Conservation (phyloP, 768 basidiomycete species). For the Coprinopsis marcescibilis region DNA sequence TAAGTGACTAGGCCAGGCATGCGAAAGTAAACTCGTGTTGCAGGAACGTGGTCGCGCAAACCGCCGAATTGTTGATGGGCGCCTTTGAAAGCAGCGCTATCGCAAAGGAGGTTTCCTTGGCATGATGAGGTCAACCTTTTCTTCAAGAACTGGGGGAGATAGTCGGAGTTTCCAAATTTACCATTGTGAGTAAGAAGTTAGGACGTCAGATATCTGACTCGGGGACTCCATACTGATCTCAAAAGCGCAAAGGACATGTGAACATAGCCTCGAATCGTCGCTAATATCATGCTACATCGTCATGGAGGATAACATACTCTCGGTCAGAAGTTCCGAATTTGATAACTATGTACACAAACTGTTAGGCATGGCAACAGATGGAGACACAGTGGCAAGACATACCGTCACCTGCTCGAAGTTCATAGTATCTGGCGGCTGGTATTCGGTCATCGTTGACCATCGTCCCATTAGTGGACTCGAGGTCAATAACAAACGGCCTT, state of each 20-base stretch:
- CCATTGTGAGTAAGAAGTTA: not conserved
- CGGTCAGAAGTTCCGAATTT: conserved; percentile 78
- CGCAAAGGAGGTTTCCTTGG: conserved; percentile 1
- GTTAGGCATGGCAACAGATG: not conserved
- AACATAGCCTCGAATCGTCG: not conserved
- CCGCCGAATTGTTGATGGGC: conserved; percentile 7
- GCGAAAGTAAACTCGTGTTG: not conserved
- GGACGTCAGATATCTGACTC: not conserved
- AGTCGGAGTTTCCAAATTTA: not conserved
- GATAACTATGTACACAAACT: conserved; percentile 49
- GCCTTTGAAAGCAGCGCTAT: not conserved
- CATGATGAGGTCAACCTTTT: not conserved
- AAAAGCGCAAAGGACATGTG: not conserved
- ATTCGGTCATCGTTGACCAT: conserved; percentile 83
- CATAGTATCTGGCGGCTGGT: conserved; percentile 83
- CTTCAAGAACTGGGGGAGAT: not conserved
- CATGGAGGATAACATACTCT: conserved; percentile 84
- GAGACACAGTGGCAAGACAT: conserved; percentile 20
- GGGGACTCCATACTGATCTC: not conserved
- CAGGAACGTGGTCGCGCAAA: not conserved
- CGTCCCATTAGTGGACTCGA: conserved; percentile 97
- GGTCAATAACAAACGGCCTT: conserved; percentile 95
- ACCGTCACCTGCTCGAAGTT: conserved; percentile 78
- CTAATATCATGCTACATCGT: conserved; percentile 46
- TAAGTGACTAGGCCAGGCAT: too few relatives aligned